Evolutionary conservation across 768 basidiomycete species (phyloP).

Genomic region (Podaxis rugospora): DNA sequence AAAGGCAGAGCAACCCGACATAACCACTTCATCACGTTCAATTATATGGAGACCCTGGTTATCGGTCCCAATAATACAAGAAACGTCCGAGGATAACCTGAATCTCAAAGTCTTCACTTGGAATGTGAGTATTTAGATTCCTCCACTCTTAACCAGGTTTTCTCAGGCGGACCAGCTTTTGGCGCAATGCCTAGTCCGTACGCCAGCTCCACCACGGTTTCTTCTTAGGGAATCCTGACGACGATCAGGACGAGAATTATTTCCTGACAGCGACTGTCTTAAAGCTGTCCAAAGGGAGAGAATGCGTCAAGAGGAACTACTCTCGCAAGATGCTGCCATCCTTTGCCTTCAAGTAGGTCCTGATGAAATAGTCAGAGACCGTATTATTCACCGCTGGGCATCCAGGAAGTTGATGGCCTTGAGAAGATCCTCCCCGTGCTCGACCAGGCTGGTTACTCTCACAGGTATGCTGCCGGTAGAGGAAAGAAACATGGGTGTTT

Average conservation of each 20-base stretch:
- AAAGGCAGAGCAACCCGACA: constrained; percentile 10
- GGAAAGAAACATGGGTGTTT: constrained; percentile 85
- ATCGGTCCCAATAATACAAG: constrained; percentile 18
- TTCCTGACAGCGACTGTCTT: constrained; percentile 82
- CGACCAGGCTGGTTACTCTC: constrained; percentile 56
- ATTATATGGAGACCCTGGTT: constrained; percentile 40
- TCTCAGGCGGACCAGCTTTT: constrained; percentile 45
- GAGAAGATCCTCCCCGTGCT: constrained; percentile 68
- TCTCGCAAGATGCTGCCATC: constrained; percentile 69
- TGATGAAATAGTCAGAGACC: background rate
- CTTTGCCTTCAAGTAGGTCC: constrained; percentile 76
- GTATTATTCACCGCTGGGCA: background rate
- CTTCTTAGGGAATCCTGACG: background rate
- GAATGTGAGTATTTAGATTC: constrained; percentile 59
- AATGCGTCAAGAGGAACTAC: constrained; percentile 76
- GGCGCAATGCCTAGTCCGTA: constrained; percentile 77
- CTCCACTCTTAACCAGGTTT: background rate
- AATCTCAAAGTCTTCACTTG: constrained; percentile 67
- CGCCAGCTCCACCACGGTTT: constrained; percentile 26
- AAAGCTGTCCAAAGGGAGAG: constrained; percentile 69
- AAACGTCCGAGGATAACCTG: constrained; percentile 18
- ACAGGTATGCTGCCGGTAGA: constrained; percentile 65
- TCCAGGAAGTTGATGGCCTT: constrained; percentile 83
- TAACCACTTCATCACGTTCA: background rate
- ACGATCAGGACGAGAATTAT: constrained; percentile 65